Conservation (phyloP, 345 rosid genomes). For the Lumnitzera littorea region DNA sequence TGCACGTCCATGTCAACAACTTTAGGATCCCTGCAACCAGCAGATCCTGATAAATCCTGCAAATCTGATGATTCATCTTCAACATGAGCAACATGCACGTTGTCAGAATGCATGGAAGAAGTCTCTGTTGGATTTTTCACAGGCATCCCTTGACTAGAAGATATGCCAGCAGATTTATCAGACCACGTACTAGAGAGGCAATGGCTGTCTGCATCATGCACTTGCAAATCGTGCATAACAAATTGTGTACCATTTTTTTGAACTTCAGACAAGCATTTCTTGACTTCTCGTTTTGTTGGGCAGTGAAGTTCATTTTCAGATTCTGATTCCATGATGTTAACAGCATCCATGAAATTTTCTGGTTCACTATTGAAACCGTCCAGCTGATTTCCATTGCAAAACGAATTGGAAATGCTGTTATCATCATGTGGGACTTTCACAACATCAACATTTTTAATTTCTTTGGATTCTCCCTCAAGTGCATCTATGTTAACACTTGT, state of each 20-base stretch:
- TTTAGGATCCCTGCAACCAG: no score
- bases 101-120: no score
- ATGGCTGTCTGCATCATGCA: neutral
- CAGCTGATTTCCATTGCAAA: slow-evolving; percentile 16
- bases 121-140: no score
- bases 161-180: no score
- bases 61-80: no score
- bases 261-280: slow-evolving; percentile 13
- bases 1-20: neutral
- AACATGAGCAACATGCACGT: no score
- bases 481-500: slow-evolving; percentile 23
- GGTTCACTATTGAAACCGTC: slow-evolving; percentile 60
- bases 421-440: slow-evolving; percentile 18
- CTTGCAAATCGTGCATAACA: slow-evolving; percentile 12
- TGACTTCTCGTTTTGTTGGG: slow-evolving; percentile 34
- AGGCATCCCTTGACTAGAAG: no score
- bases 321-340: slow-evolving; percentile 62
- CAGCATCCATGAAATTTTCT: slow-evolving; percentile 66
- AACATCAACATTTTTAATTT: slow-evolving; percentile 16
- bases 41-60: no score
- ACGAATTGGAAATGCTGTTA: slow-evolving; percentile 24
- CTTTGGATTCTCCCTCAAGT: slow-evolving; percentile 8
- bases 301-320: slow-evolving; percentile 42
- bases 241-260: slow-evolving; percentile 6
- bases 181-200: neutral